phyloP scores from a whole-genome alignment of 495 filamentous ascomycete species.

The Pyronema domesticum region DNA sequence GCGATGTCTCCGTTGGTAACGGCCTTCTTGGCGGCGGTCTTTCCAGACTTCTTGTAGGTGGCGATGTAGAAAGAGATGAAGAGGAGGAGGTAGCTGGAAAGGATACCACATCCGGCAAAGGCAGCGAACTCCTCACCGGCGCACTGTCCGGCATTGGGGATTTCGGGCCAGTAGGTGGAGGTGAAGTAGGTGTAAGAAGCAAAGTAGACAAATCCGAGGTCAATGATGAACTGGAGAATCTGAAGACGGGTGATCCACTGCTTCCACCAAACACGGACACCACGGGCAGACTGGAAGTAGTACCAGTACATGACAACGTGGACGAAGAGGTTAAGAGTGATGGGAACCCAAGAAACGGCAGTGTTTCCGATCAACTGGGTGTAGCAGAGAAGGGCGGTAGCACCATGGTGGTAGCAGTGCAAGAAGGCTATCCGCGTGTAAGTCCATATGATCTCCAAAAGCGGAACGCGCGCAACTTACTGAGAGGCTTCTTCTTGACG shows the following conservation, averaged over 20 bases:
- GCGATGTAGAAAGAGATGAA: constrained; percentile 99
- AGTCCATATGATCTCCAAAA: constrained; percentile 9
- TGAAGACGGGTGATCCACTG: constrained; percentile 77
- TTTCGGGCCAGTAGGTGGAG: constrained; percentile 70
- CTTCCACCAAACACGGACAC: constrained; percentile 77
- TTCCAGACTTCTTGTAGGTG: constrained; percentile 80
- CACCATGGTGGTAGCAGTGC: constrained; percentile 73
- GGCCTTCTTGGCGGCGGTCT: constrained; percentile 40
- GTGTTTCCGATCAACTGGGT: constrained; percentile 64
- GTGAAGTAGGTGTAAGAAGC: constrained; percentile 93
- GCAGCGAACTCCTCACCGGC: constrained; percentile 96
- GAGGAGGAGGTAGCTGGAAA: constrained; percentile 84
- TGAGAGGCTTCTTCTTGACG: constrained; percentile 74
- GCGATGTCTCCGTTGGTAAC: constrained; percentile 29
- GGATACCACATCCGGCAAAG: constrained; percentile 75
- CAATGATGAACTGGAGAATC: constrained; percentile 66
- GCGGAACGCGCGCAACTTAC: constrained; percentile 29
- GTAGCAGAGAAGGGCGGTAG: constrained; percentile 71
- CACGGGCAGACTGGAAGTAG: constrained; percentile 73
- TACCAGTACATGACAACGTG: constrained; percentile 64
- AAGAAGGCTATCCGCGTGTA: constrained; percentile 46
- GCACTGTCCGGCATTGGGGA: constrained; percentile 69
- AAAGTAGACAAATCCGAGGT: constrained; percentile 80
- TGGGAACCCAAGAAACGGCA: constrained; percentile 62
- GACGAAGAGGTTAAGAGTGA: constrained; percentile 58